Evolutionary conservation across 768 basidiomycete species (phyloP).

Genomic region (Rhodosporidiobolus odoratus): DNA sequence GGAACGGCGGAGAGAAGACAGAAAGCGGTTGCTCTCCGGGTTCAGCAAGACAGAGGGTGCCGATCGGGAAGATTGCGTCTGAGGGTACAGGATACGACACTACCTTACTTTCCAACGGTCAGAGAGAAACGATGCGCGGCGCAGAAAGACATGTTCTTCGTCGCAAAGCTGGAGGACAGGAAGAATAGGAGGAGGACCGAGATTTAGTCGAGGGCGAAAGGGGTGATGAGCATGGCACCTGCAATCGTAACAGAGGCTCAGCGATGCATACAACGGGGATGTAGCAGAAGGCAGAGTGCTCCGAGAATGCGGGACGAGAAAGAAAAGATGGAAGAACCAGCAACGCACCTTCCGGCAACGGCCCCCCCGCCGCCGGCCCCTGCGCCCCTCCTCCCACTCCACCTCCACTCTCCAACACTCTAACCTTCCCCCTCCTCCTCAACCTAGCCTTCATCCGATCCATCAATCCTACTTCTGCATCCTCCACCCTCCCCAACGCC

Average conservation of each 20-base stretch:
- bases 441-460: conserved; percentile 20
- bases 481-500: conserved; percentile 5
- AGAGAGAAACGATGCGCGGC: not conserved
- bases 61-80: no score
- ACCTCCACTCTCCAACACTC: not conserved
- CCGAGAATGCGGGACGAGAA: not conserved
- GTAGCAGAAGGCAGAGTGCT: no score
- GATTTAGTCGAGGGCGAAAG: not conserved
- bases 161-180: not conserved
- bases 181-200: not conserved
- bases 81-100: no score
- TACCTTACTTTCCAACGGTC: no score
- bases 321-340: not conserved
- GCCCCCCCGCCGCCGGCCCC: not conserved
- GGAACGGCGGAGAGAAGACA: no score
- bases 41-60: no score
- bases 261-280: not conserved
- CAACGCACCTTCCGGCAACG: conserved; percentile 1
- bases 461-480: conserved; percentile 14
- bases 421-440: not conserved
- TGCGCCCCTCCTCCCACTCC: not conserved
- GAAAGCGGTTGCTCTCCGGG: no score
- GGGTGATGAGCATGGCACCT: conserved; percentile 1
- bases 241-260: not conserved
- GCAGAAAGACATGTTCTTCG: not conserved